A percentile compares a stretch with the other conserved stretches of the same genome.
Evolutionary conservation across 208 protist species (phyloP).

Genomic region (Acanthamoeba castellanii): DNA sequence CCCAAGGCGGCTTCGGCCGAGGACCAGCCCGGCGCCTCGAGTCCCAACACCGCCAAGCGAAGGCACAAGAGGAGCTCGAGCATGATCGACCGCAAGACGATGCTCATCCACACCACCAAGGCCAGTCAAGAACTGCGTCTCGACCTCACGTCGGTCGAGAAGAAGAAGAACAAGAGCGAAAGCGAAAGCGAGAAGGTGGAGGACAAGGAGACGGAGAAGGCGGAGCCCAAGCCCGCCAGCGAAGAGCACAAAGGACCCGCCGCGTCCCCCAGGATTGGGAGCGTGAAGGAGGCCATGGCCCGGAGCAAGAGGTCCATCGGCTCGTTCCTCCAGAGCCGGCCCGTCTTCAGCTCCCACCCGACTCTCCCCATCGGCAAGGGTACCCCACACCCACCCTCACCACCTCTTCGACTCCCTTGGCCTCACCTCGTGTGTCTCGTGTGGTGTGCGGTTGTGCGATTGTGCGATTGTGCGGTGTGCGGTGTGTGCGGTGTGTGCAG

Average conservation of each 20-base stretch:
- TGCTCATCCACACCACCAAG: background rate
- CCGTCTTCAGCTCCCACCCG: conserved; percentile 3
- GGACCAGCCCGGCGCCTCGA: background rate
- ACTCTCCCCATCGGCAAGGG: background rate
- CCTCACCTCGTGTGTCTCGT: background rate
- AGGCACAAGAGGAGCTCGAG: background rate
- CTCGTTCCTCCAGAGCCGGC: background rate
- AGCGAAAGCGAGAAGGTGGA: background rate
- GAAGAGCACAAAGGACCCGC: background rate
- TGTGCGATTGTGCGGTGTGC: background rate
- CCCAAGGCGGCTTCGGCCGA: background rate
- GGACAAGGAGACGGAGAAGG: background rate
- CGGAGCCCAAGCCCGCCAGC: background rate
- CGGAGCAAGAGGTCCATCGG: conserved; percentile 7
- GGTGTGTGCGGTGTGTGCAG: background rate
- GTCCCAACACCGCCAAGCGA: background rate
- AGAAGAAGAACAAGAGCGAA: background rate
- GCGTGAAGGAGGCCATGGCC: background rate
- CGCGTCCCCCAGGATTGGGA: background rate
- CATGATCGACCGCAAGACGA: conserved; percentile 8
- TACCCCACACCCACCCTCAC: background rate
- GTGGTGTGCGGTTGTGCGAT: background rate
- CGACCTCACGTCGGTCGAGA: background rate
- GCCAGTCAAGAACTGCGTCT: background rate
- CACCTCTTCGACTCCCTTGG: background rate